These are phyloP conservation scores for Protomyces gravidus DNA, from an alignment of 1,139 yeast genomes.

Conservation along the genomic window DNA sequence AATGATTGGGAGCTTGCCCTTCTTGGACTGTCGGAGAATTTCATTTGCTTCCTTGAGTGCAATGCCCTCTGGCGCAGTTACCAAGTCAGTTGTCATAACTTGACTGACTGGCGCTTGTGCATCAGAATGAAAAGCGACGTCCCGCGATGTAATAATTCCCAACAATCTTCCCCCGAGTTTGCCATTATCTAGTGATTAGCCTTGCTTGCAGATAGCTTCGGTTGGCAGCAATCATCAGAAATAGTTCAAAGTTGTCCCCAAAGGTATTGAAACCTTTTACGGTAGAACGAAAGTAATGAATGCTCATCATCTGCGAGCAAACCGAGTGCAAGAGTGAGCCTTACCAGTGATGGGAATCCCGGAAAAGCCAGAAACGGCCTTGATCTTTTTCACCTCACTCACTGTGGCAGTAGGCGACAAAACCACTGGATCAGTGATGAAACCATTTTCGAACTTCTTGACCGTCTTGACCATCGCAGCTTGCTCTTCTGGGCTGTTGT, in stretches of 20 bases:
- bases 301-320: slow-evolving; percentile 52
- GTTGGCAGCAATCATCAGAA: slow-evolving; percentile 13
- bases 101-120: slow-evolving; percentile 58
- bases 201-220: slow-evolving; percentile 28
- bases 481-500: slow-evolving; percentile 93
- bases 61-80: slow-evolving; percentile 75
- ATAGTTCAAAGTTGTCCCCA: slow-evolving; percentile 57
- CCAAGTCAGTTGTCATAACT: slow-evolving; percentile 84
- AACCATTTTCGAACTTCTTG: slow-evolving; percentile 95
- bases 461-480: slow-evolving; percentile 98
- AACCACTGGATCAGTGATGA: slow-evolving; percentile 90
- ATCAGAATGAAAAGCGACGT: slow-evolving; percentile 88
- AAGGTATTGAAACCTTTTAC: slow-evolving; percentile 91
- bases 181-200: slow-evolving; percentile 61
- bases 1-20: slow-evolving; percentile 94
- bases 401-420: slow-evolving; percentile 71
- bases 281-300: slow-evolving; percentile 99
- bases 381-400: slow-evolving; percentile 71
- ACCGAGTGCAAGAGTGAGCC: slow-evolving; percentile 41
- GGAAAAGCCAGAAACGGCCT: slow-evolving; percentile 77
- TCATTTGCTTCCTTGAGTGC: slow-evolving; percentile 82
- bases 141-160: slow-evolving; percentile 96
- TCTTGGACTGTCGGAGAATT: slow-evolving; percentile 83
- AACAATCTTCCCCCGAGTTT: slow-evolving; percentile 80
- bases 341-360: slow-evolving; percentile 99